Evolutionary conservation across 2,329 filamentous ascomycete genomes (phyloP).

Genomic region (Zalaria obscura): DNA sequence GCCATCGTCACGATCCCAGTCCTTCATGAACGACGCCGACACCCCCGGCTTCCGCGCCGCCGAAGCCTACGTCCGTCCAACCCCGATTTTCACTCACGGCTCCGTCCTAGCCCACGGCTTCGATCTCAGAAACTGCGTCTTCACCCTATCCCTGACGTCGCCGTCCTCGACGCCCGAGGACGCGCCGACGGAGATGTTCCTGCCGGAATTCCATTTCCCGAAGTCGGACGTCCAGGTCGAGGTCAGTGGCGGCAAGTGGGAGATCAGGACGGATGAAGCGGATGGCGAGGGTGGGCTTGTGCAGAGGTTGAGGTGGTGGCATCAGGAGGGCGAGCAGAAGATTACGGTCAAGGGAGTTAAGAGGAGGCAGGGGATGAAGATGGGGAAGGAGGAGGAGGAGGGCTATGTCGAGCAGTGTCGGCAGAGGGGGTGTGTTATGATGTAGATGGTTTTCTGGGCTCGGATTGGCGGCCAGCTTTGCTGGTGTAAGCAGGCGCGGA

Average conservation of each 20-base stretch:
- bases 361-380: conserved; percentile 33
- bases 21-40: conserved; percentile 20
- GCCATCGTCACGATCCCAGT: conserved; percentile 1
- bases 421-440: conserved; percentile 27
- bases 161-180: conserved; percentile 45
- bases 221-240: conserved; percentile 55
- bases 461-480: too few relatives aligned
- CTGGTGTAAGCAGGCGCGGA: too few relatives aligned
- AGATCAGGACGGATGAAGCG: conserved; percentile 59
- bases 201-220: conserved; percentile 90
- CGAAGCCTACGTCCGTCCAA: conserved; percentile 82
- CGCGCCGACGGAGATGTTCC: conserved; percentile 64
- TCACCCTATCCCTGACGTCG: conserved; percentile 56
- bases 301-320: conserved; percentile 85
- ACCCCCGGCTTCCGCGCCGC: conserved; percentile 71
- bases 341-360: conserved; percentile 64
- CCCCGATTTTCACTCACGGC: conserved; percentile 62
- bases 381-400: conserved; percentile 43
- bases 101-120: conserved; percentile 61
- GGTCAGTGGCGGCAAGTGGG: conserved; percentile 80
- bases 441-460: conserved; percentile 16
- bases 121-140: conserved; percentile 65
- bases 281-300: conserved; percentile 41
- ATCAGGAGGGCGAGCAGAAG: conserved; percentile 69
- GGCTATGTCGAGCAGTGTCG: conserved; percentile 59